A percentile compares a stretch with the other conserved stretches of the same genome.
Conservation (phyloP, 2,329 filamentous ascomycete genomes). For the Hymenoscyphus linearis region DNA sequence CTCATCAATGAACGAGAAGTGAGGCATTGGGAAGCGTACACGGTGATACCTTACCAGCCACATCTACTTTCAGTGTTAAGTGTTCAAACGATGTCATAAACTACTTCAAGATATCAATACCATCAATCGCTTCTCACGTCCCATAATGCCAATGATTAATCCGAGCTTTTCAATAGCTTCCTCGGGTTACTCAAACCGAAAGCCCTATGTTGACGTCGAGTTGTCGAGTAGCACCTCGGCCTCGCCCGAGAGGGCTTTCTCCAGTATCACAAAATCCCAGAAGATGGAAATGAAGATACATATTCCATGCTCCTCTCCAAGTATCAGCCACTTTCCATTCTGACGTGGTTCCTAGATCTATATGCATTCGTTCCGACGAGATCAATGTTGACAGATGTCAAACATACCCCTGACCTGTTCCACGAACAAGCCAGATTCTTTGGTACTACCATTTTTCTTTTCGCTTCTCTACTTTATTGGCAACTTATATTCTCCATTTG, state of each 20-base stretch:
- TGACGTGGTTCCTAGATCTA: not conserved
- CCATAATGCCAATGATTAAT: not conserved
- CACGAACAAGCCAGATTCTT: not conserved
- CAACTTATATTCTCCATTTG: not conserved
- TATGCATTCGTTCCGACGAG: not conserved
- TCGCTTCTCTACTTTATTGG: not conserved
- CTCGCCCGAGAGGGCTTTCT: not conserved
- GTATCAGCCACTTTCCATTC: not conserved
- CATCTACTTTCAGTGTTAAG: not conserved
- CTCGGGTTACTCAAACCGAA: not conserved
- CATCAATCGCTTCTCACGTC: slow-evolving; percentile 3
- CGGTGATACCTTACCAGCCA: not conserved
- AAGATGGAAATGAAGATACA: not conserved
- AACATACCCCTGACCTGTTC: not conserved
- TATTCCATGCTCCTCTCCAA: not conserved
- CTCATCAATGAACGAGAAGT: not conserved
- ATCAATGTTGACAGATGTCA: not conserved
- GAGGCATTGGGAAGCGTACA: not conserved
- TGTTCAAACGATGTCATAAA: not conserved
- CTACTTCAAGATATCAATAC: not conserved
- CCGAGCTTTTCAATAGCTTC: not conserved
- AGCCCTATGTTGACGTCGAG: slow-evolving; percentile 2
- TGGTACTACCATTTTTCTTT: not conserved
- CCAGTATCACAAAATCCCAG: not conserved
- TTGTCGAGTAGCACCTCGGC: slow-evolving; percentile 1